Evolutionary conservation across 2,329 filamentous ascomycete genomes (phyloP).

Genomic region (Aspergillus pseudoglaucus): DNA sequence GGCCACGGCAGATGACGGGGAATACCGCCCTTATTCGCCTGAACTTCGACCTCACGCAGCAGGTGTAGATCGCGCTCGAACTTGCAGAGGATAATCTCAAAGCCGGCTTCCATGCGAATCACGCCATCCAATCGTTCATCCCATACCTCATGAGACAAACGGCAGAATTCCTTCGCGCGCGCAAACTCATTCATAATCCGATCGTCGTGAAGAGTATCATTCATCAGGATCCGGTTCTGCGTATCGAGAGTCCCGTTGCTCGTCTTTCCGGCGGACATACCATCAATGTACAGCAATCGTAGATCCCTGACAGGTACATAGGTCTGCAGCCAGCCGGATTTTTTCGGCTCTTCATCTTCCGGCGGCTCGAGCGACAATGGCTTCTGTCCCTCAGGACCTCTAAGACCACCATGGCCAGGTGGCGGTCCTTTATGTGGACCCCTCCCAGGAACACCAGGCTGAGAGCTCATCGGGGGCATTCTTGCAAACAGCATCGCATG

Average conservation of each 20-base stretch:
- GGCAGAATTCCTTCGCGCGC: conserved; percentile 54
- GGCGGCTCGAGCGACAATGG: background rate
- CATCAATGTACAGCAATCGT: conserved; percentile 62
- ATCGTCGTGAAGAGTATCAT: conserved; percentile 20
- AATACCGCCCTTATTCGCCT: conserved; percentile 3
- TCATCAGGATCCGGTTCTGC: conserved; percentile 57
- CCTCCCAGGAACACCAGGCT: conserved; percentile 2
- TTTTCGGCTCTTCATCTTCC: conserved; percentile 1
- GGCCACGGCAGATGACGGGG: background rate
- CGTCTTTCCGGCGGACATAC: conserved; percentile 62
- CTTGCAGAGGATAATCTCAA: conserved; percentile 64
- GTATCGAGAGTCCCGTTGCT: conserved; percentile 60
- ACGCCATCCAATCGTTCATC: conserved; percentile 52
- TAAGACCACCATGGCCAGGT: background rate
- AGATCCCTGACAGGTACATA: conserved; percentile 55
- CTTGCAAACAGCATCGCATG: conserved; percentile 61
- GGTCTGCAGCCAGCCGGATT: conserved; percentile 57
- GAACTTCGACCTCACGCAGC: conserved; percentile 27
- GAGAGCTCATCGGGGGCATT: conserved; percentile 5
- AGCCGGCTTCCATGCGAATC: conserved; percentile 62
- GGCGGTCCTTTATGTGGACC: no score
- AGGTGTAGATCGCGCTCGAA: conserved; percentile 44
- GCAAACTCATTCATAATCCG: conserved; percentile 35
- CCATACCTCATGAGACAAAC: conserved; percentile 46
- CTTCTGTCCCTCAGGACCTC: background rate